Evolutionary conservation across 345 rosid species (phyloP).

Genomic region (Eucalyptus rudis): DNA sequence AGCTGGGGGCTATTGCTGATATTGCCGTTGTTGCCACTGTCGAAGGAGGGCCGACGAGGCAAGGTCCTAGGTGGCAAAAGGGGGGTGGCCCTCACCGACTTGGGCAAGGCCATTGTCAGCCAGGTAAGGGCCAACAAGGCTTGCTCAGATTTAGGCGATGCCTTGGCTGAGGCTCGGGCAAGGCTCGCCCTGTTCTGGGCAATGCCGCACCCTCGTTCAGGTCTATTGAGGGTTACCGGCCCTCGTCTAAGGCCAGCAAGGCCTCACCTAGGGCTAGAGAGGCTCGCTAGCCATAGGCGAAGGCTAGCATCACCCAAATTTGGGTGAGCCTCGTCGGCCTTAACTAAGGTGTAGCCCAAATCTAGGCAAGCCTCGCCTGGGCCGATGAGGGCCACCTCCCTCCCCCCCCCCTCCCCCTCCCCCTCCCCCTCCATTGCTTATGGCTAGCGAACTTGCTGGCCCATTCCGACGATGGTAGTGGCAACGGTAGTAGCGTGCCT

Average conservation of each 20-base stretch:
- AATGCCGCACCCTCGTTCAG: rapidly evolving
- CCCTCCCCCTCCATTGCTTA: rapidly evolving
- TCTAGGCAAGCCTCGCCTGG: rapidly evolving
- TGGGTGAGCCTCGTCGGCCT: rapidly evolving
- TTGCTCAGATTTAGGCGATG: rapidly evolving
- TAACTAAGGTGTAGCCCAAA: rapidly evolving
- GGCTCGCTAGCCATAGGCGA: rapidly evolving
- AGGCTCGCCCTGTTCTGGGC: rapidly evolving
- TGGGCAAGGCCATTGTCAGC: rapidly evolving
- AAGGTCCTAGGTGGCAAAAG: too few species aligned
- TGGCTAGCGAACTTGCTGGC: rapidly evolving
- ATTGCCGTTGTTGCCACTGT: rapidly evolving
- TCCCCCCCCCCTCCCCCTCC: too few species aligned
- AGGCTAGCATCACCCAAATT: rapidly evolving
- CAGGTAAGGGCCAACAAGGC: rapidly evolving
- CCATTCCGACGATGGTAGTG: rapidly evolving
- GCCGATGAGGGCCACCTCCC: rapidly evolving
- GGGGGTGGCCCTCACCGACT: rapidly evolving
- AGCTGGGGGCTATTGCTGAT: rapidly evolving
- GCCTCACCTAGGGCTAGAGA: rapidly evolving
- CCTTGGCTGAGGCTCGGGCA: rapidly evolving
- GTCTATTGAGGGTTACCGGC: rapidly evolving
- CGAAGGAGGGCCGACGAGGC: rapidly evolving
- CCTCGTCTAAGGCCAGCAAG: rapidly evolving
- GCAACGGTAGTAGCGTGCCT: rapidly evolving